Evolutionary conservation across 2,329 filamentous ascomycete species (phyloP).

Genomic region (Diaporthe sp.): DNA sequence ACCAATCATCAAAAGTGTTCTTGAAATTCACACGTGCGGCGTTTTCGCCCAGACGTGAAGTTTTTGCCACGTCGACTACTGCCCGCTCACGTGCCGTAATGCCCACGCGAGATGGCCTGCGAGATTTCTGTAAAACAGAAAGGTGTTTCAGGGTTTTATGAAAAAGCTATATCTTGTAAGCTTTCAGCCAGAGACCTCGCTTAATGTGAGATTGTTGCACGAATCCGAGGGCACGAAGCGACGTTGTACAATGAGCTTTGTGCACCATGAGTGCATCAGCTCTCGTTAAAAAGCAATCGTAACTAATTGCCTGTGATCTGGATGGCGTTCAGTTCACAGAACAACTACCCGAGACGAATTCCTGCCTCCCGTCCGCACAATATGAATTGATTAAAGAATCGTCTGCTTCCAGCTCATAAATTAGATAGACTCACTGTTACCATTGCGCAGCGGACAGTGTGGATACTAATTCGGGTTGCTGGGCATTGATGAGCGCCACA

Average conservation of each 20-base stretch:
- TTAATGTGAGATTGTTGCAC: background rate
- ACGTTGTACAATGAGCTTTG: background rate
- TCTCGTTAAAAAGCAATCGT: background rate
- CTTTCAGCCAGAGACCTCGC: background rate
- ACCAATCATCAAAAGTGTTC: too few relatives aligned
- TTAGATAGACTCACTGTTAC: background rate
- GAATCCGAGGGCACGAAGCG: background rate
- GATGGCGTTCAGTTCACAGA: background rate
- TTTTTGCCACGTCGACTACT: background rate
- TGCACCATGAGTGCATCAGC: background rate
- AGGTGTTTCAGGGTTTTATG: background rate
- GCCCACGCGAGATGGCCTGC: too few relatives aligned
- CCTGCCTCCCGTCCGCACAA: background rate
- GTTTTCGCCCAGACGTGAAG: background rate
- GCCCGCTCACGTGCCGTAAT: background rate
- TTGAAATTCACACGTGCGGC: too few relatives aligned
- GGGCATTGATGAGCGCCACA: background rate
- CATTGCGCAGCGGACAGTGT: background rate
- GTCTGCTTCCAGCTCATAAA: background rate
- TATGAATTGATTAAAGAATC: background rate
- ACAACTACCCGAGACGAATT: background rate
- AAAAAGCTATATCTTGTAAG: background rate
- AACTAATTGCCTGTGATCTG: background rate
- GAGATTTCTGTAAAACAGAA: background rate
- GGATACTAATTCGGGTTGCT: background rate